Evolutionary conservation across 78 protist genomes (phyloP).

Genomic region (Dictyostelium intermedium): DNA sequence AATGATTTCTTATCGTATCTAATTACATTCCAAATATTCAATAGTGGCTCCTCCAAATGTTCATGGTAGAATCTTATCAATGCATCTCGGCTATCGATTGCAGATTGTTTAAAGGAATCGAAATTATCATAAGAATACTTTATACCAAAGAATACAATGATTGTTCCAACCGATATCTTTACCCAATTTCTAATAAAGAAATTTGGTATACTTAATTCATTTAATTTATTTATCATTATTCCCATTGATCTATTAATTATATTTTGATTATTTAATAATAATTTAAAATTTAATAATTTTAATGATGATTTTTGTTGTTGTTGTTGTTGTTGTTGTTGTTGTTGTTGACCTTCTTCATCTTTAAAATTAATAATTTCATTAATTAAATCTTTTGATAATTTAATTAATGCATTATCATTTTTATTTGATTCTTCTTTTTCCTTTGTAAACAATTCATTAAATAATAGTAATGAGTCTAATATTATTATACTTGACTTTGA

Average conservation of each 20-base stretch:
- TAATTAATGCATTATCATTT: background rate
- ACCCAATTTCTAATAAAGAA: slow-evolving; percentile 28
- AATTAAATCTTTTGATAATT: background rate
- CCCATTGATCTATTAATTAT: background rate
- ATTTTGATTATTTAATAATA: background rate
- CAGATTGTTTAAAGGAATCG: slow-evolving; percentile 1
- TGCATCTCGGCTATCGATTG: background rate
- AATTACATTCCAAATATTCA: slow-evolving; percentile 60
- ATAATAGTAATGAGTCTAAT: background rate
- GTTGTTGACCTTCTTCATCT: background rate
- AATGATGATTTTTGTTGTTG: too few species aligned
- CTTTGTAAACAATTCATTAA: background rate
- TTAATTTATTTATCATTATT: background rate
- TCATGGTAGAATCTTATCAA: slow-evolving; percentile 42
- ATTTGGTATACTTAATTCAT: background rate
- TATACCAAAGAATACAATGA: background rate
- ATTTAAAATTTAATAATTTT: background rate
- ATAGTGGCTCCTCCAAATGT: slow-evolving; percentile 43
- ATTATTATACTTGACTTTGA: slow-evolving; percentile 1
- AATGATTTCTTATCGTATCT: slow-evolving; percentile 52
- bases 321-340: background rate
- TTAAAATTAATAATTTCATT: background rate
- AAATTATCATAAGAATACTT: slow-evolving; percentile 30
- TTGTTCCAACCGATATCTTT: background rate
- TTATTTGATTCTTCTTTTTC: background rate